Evolutionary conservation across 495 filamentous ascomycete species (phyloP).

Genomic region (Neurospora sp.): DNA sequence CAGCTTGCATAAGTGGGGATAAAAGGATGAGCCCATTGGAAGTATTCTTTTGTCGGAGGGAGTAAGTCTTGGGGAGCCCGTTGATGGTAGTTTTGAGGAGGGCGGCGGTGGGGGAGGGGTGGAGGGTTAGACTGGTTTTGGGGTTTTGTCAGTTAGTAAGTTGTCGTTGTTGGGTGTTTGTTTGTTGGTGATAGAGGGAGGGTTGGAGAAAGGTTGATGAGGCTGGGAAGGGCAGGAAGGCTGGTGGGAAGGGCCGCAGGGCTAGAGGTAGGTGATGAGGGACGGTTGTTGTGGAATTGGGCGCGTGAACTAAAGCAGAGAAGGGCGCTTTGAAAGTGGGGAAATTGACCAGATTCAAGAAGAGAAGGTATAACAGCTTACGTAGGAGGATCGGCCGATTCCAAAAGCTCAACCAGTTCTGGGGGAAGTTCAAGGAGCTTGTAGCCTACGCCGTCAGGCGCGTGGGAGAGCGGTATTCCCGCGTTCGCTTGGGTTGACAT

Average conservation of each 20-base stretch:
- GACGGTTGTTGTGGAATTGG: no score
- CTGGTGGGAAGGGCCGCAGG: no score
- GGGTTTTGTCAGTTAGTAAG: background rate
- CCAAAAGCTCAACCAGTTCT: slow-evolving; percentile 57
- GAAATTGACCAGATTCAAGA: no score
- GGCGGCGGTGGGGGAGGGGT: slow-evolving; percentile 52
- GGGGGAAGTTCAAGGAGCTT: slow-evolving; percentile 74
- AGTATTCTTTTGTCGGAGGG: slow-evolving; percentile 79
- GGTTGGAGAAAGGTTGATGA: background rate
- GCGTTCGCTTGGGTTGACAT: slow-evolving; percentile 54
- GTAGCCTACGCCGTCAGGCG: slow-evolving; percentile 47
- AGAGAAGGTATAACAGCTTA: slow-evolving; percentile 17
- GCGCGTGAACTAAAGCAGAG: no score
- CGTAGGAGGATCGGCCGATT: slow-evolving; percentile 49
- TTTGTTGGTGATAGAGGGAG: background rate
- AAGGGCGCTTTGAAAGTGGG: no score
- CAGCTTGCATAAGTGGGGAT: slow-evolving; percentile 23
- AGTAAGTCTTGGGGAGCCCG: slow-evolving; percentile 52
- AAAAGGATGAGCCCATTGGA: slow-evolving; percentile 78
- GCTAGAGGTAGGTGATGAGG: no score
- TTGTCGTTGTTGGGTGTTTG: background rate
- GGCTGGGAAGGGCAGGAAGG: no score
- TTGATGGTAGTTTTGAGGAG: slow-evolving; percentile 52
- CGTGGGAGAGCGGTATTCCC: slow-evolving; percentile 55
- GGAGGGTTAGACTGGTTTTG: slow-evolving; percentile 51